A percentile compares a stretch with the other conserved stretches of the same genome.
phyloP scores from a whole-genome alignment of 306 rosid species.

The Morella rubra region DNA sequence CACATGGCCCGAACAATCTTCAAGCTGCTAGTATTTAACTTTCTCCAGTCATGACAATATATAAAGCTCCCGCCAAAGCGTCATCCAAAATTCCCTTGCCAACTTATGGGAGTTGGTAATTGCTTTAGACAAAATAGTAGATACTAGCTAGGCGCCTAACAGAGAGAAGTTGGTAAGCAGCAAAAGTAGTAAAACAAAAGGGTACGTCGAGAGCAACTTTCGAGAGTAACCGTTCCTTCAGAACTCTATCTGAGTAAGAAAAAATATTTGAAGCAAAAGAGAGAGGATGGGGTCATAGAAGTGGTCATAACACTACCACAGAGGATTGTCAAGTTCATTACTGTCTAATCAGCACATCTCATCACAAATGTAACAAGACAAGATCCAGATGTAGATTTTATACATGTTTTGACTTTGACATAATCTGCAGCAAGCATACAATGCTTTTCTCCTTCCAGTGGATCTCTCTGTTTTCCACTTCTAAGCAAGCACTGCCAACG shows the following conservation, averaged over 20 bases:
- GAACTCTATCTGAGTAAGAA: slow-evolving; percentile 6
- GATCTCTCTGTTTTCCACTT: slow-evolving; percentile 26
- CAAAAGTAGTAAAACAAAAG: slow-evolving; percentile 23
- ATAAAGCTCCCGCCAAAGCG: background rate
- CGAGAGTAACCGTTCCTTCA: slow-evolving; percentile 22
- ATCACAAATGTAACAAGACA: slow-evolving; percentile 35
- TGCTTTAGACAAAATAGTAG: background rate
- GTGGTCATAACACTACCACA: slow-evolving; percentile 22
- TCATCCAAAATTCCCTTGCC: background rate
- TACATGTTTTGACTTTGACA: slow-evolving; percentile 22
- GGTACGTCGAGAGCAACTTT: slow-evolving; percentile 13
- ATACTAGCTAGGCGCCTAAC: background rate
- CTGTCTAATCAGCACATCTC: slow-evolving; percentile 39
- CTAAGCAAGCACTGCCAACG: slow-evolving; percentile 26
- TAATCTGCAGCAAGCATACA: slow-evolving; percentile 28
- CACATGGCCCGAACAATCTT: no score
- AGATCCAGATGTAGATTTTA: slow-evolving; percentile 35
- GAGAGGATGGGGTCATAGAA: slow-evolving; percentile 15
- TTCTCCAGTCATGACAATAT: no score
- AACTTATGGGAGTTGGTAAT: background rate
- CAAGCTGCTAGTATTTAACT: no score
- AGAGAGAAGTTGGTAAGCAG: slow-evolving; percentile 19
- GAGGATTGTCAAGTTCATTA: slow-evolving; percentile 32
- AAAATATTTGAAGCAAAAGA: slow-evolving; percentile 7
- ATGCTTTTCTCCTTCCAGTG: slow-evolving; percentile 25